These are phyloP conservation scores for Cladorrhinum sp. DNA, from an alignment of 2,329 filamentous ascomycete species.

Conservation along the genomic window DNA sequence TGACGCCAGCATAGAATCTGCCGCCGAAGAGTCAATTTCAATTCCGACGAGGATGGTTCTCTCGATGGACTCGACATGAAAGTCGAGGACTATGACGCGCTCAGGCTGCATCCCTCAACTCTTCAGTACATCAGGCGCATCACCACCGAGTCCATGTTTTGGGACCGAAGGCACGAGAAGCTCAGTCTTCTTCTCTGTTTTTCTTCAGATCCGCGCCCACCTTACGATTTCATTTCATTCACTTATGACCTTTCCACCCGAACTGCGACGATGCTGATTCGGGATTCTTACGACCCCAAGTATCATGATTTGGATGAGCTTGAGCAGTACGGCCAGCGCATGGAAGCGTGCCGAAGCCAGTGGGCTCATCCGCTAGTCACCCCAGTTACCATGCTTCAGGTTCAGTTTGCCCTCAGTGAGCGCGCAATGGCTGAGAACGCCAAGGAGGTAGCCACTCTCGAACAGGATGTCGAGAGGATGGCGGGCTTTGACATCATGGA, in stretches of 20 bases:
- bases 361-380: constrained; percentile 47
- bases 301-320: constrained; percentile 42
- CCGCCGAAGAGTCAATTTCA: constrained; percentile 34
- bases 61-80: constrained; percentile 39
- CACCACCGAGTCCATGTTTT: constrained; percentile 41
- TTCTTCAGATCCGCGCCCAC: constrained; percentile 42
- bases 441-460: constrained; percentile 40
- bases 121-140: constrained; percentile 39
- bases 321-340: constrained; percentile 45
- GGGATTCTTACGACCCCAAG: constrained; percentile 43
- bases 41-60: constrained; percentile 28
- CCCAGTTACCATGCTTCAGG: constrained; percentile 45
- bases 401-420: constrained; percentile 45
- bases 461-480: constrained; percentile 43
- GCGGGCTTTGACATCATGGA: constrained; percentile 38
- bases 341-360: constrained; percentile 43
- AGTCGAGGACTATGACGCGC: constrained; percentile 33
- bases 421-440: constrained; percentile 44
- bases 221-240: constrained; percentile 48
- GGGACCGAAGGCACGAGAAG: constrained; percentile 38
- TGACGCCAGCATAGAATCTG: constrained; percentile 31
- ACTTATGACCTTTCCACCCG: constrained; percentile 41
- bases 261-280: constrained; percentile 40
- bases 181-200: constrained; percentile 45
- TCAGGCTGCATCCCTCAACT: constrained; percentile 40